A percentile compares a stretch with the other conserved stretches of the same genome.
These are phyloP conservation scores for Tuber melanosporum DNA, from an alignment of 495 filamentous ascomycete species.

Conservation along the genomic window DNA sequence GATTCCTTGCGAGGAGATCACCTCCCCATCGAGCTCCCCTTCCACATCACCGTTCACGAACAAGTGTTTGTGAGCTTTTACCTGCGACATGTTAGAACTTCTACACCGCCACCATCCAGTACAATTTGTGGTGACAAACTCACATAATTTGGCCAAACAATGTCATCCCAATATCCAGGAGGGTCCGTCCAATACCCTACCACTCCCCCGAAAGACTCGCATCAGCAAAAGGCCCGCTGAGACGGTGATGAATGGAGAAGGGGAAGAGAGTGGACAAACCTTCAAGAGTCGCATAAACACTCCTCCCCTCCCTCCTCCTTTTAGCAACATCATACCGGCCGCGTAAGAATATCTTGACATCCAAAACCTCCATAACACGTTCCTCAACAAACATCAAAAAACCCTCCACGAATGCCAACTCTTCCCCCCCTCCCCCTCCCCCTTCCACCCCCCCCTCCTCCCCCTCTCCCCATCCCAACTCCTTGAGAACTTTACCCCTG, in stretches of 20 bases:
- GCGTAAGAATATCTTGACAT: conserved; percentile 69
- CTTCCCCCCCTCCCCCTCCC: conserved; percentile 19
- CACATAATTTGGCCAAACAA: conserved; percentile 94
- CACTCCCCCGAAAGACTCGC: conserved; percentile 28
- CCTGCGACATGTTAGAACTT: conserved; percentile 12
- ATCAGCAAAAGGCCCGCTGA: background rate
- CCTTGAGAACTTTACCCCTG: background rate
- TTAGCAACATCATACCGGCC: conserved; percentile 53
- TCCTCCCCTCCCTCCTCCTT: conserved; percentile 60
- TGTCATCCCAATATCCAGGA: conserved; percentile 82
- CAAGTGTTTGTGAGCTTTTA: conserved; percentile 57
- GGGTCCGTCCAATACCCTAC: conserved; percentile 92
- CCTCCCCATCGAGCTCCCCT: conserved; percentile 46
- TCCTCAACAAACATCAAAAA: conserved; percentile 65
- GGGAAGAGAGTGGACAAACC: conserved; percentile 9
- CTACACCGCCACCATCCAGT: too few species aligned
- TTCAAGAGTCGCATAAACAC: conserved; percentile 78
- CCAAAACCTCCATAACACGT: conserved; percentile 36
- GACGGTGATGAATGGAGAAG: background rate
- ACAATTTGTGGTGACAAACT: conserved; percentile 36
- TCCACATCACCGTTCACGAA: conserved; percentile 62
- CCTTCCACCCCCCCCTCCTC: background rate
- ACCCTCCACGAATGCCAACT: conserved; percentile 62
- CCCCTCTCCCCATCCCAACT: background rate
- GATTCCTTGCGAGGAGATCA: conserved; percentile 47